Evolutionary conservation across 2,329 filamentous ascomycete genomes (phyloP).

Genomic region (Elsinoe perseae): DNA sequence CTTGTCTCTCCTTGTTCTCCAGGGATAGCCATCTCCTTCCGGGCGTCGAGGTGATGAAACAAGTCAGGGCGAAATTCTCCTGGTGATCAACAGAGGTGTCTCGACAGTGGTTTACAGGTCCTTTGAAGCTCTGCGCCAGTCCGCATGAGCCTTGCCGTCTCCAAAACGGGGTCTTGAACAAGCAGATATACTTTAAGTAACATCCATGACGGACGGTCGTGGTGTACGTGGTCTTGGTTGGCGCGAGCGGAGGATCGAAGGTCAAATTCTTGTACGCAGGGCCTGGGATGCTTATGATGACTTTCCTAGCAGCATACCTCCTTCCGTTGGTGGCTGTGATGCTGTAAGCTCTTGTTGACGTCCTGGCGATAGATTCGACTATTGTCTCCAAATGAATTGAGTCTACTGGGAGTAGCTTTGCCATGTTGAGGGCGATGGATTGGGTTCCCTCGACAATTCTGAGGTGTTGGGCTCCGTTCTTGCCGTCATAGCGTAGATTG

Average conservation of each 20-base stretch:
- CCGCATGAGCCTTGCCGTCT: slow-evolving; percentile 39
- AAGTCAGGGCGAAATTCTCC: background rate
- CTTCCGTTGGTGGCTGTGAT: slow-evolving; percentile 19
- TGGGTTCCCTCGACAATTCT: slow-evolving; percentile 44
- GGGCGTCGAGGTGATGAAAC: slow-evolving; percentile 13
- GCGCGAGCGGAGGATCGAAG: slow-evolving; percentile 43
- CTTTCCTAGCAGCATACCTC: slow-evolving; percentile 34
- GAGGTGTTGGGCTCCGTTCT: slow-evolving; percentile 48
- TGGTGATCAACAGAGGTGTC: background rate
- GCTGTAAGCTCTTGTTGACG: background rate
- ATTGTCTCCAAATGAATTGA: slow-evolving; percentile 27
- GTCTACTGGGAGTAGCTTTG: slow-evolving; percentile 28
- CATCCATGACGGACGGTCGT: slow-evolving; percentile 38
- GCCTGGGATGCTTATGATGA: slow-evolving; percentile 44
- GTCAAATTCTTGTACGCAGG: slow-evolving; percentile 40
- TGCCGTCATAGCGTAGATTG: slow-evolving; percentile 46
- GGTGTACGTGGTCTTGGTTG: slow-evolving; percentile 32
- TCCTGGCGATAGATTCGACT: slow-evolving; percentile 25
- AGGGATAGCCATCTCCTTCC: slow-evolving; percentile 18
- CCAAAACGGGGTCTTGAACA: slow-evolving; percentile 44
- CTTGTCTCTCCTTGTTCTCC: background rate
- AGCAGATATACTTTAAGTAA: slow-evolving; percentile 46
- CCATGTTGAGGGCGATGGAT: slow-evolving; percentile 34
- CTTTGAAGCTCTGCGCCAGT: slow-evolving; percentile 38
- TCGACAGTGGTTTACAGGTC: slow-evolving; percentile 32